phyloP scores from a whole-genome alignment of 306 rosid species.

The Prinsepia uniflora region DNA sequence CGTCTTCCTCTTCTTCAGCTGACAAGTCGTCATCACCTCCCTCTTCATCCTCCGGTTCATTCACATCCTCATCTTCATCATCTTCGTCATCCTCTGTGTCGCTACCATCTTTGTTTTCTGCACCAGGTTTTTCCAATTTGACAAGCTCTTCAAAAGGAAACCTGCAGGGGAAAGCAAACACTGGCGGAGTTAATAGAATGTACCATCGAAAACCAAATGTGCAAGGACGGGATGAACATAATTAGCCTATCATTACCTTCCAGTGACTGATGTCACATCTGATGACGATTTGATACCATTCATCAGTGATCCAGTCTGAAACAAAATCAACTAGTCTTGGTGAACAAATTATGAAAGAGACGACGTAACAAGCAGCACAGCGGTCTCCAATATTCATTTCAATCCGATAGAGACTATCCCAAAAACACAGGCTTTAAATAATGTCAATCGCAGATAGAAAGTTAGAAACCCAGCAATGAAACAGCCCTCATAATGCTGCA shows the following conservation, averaged over 20 bases:
- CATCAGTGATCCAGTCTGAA: conserved; percentile 48
- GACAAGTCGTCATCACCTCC: conserved; percentile 62
- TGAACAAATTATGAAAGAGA: neutral
- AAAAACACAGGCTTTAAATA: neutral
- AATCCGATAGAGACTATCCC: neutral
- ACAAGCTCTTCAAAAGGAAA: conserved; percentile 58
- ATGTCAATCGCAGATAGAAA: neutral
- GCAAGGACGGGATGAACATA: neutral
- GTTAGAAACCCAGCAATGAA: too few relatives aligned
- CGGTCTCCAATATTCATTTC: neutral
- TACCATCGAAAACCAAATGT: neutral
- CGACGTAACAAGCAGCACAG: neutral
- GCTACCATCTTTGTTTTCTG: conserved; percentile 66
- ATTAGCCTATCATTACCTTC: conserved; percentile 37
- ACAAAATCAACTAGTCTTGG: conserved; percentile 19
- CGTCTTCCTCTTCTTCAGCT: conserved; percentile 60
- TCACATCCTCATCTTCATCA: conserved; percentile 41
- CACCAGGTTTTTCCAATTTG: conserved; percentile 24
- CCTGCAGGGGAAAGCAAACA: conserved; percentile 35
- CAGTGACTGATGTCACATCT: conserved; percentile 35
- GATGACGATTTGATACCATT: conserved; percentile 31
- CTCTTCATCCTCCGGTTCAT: conserved; percentile 42
- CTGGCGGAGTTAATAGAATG: conserved; percentile 7
- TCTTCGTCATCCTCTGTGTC: conserved; percentile 70
- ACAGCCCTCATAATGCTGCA: neutral